Evolutionary conservation across 2,329 filamentous ascomycete genomes (phyloP), one percentile per base, ranked within the genome.

Genomic region (Fulvia fulva): DNA sequence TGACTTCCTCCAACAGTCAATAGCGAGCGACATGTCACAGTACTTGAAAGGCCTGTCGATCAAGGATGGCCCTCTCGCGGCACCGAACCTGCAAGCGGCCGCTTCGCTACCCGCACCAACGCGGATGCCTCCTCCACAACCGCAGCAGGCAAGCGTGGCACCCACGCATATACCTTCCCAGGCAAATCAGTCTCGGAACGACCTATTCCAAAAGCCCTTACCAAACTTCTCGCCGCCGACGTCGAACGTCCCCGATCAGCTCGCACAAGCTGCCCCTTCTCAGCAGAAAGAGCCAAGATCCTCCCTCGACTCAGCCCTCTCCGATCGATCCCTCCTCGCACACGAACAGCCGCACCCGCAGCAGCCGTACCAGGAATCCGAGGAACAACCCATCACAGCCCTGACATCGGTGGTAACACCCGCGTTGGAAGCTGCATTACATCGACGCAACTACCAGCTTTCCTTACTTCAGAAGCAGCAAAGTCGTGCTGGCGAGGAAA

Each of bases 341-440:
- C 5, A 25, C n/a, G 6, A 23, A 21, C 22, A 37, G 19, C 21
- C 16, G 30, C 55, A 53, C 37, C 47, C 51, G 43, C 37, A 45
- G 56, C 68, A 61, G 8, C 57, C 57, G 55, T 34, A 53, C 21
- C 66, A 55, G 50, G 67, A 62, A 69, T 78, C 16, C 76, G 47
- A 56, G 52, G 66, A 68, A 8, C 63, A 67, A 45, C 89, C 95
- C 58, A 82, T 96, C 22, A 94, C 95, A 54, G 91, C 92, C 1
- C 81, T 97, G 1, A 90, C 88, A 69, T 90, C 93, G 65, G 93
- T 99, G 52, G 90, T 99, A 37, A 87, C 97, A 62, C 94, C 94
- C 0, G 93, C 94, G 1, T 82, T 99, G 1, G 91, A 96, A 74
- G 89, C 94, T 65, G 91, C 94, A 7, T 84, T 97, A 21, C 90